Conservation (phyloP, 768 basidiomycete genomes). For the Suillus paluster region DNA sequence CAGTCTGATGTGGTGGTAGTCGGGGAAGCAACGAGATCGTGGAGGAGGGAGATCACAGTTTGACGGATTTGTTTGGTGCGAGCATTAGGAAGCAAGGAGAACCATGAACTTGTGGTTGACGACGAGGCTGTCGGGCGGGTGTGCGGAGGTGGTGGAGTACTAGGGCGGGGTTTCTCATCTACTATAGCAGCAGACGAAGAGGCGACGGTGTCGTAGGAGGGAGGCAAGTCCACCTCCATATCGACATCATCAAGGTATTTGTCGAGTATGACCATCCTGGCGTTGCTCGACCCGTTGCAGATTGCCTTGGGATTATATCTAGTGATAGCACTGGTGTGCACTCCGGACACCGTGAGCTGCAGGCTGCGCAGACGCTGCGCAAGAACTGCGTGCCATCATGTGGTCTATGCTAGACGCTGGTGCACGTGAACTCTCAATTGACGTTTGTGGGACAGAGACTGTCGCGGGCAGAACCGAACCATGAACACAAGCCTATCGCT, state of each 20-base stretch:
- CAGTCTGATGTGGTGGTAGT: slow-evolving; percentile 22
- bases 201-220: slow-evolving; percentile 28
- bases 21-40: slow-evolving; percentile 54
- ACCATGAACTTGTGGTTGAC: slow-evolving; percentile 16
- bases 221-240: slow-evolving; percentile 19
- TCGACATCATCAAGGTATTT: slow-evolving; percentile 15
- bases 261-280: slow-evolving; percentile 23
- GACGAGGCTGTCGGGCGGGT: not conserved
- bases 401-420: no score
- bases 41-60: slow-evolving; percentile 58
- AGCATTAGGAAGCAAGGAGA: slow-evolving; percentile 23
- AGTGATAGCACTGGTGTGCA: no score
- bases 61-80: slow-evolving; percentile 50
- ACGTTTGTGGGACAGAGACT: no score
- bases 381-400: no score
- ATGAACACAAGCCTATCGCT: no score
- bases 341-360: slow-evolving; percentile 2
- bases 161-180: slow-evolving; percentile 21
- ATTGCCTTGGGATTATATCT: not conserved
- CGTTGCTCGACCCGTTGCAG: not conserved
- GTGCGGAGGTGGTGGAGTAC: not conserved
- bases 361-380: slow-evolving; percentile 2
- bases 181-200: not conserved
- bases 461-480: no score
- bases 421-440: no score